These are phyloP conservation scores for Panus rudis DNA, from an alignment of 768 basidiomycete species.

Conservation along the genomic window DNA sequence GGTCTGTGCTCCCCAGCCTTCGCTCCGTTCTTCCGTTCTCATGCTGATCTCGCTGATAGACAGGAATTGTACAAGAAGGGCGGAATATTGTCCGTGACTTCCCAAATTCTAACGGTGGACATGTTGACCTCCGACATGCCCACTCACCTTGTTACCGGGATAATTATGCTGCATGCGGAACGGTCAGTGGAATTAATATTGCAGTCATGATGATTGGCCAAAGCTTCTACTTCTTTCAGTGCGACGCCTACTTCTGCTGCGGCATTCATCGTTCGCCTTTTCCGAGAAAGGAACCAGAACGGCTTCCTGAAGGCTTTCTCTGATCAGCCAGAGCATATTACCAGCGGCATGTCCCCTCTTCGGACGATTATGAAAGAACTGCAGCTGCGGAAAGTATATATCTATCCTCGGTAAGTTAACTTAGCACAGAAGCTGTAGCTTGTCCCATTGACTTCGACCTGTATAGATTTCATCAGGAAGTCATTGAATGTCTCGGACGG, in stretches of 20 bases:
- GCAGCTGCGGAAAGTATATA: slow-evolving; percentile 79
- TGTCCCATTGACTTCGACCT: slow-evolving; percentile 8
- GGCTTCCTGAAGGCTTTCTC: slow-evolving; percentile 97
- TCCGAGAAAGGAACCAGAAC: slow-evolving; percentile 78
- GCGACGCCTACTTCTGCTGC: slow-evolving; percentile 80
- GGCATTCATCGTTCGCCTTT: slow-evolving; percentile 89
- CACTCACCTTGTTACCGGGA: slow-evolving; percentile 77
- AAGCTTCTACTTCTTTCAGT: slow-evolving; percentile 32
- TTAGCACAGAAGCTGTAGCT: not conserved
- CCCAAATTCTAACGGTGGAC: slow-evolving; percentile 91
- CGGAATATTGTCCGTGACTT: slow-evolving; percentile 87
- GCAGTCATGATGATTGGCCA: not conserved
- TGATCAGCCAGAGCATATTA: slow-evolving; percentile 94
- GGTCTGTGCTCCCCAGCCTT: slow-evolving; percentile 44
- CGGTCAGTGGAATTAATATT: slow-evolving; percentile 39
- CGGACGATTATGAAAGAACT: slow-evolving; percentile 91
- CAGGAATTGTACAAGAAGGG: slow-evolving; percentile 83
- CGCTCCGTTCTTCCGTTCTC: not conserved
- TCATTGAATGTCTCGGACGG: slow-evolving; percentile 75
- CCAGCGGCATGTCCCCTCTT: slow-evolving; percentile 84
- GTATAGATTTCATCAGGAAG: slow-evolving; percentile 79
- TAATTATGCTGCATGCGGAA: slow-evolving; percentile 89
- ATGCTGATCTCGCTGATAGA: slow-evolving; percentile 25
- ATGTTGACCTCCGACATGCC: slow-evolving; percentile 87
- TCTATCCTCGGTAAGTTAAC: slow-evolving; percentile 74